These are phyloP conservation scores for Nothopassalora personata DNA, from an alignment of 2,329 filamentous ascomycete species.

Conservation along the genomic window DNA sequence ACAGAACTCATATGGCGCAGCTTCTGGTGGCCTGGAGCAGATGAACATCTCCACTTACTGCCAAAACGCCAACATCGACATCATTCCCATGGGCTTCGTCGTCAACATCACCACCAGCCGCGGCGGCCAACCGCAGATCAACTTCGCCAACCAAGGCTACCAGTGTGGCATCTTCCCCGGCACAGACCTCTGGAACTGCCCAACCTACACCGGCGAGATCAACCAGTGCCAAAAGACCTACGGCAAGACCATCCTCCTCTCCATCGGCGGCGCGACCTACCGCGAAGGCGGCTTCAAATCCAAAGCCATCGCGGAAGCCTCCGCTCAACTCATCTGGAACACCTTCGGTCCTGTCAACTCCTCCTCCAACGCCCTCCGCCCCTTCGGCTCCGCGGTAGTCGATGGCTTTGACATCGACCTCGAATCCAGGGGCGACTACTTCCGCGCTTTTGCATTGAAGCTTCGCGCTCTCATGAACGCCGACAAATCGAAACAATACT, in stretches of 20 bases:
- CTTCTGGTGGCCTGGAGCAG: slow-evolving; percentile 45
- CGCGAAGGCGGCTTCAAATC: slow-evolving; percentile 60
- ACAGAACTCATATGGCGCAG: slow-evolving; percentile 55
- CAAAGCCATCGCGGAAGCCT: slow-evolving; percentile 45
- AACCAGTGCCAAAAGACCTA: slow-evolving; percentile 54
- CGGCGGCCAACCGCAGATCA: slow-evolving; percentile 48
- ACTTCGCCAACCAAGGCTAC: slow-evolving; percentile 60
- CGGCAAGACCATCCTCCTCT: slow-evolving; percentile 66
- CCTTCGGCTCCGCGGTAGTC: slow-evolving; percentile 60
- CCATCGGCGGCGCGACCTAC: slow-evolving; percentile 67
- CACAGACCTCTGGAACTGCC: slow-evolving; percentile 55
- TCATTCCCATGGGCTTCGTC: slow-evolving; percentile 61
- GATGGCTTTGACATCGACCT: slow-evolving; percentile 78
- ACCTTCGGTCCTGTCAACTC: slow-evolving; percentile 56
- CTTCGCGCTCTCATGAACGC: slow-evolving; percentile 30
- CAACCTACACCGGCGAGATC: slow-evolving; percentile 55
- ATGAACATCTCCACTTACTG: slow-evolving; percentile 55
- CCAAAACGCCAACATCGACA: slow-evolving; percentile 46
- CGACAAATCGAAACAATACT: slow-evolving; percentile 38
- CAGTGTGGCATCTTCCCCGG: slow-evolving; percentile 55
- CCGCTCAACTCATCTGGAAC: slow-evolving; percentile 62
- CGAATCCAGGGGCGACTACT: slow-evolving; percentile 55
- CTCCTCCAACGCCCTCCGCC: slow-evolving; percentile 46
- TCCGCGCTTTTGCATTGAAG: slow-evolving; percentile 46
- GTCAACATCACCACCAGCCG: slow-evolving; percentile 47